Base-by-base conservation (phyloP, 495 filamentous ascomycete genomes). In the Aspergillus taichungensis region DNA sequence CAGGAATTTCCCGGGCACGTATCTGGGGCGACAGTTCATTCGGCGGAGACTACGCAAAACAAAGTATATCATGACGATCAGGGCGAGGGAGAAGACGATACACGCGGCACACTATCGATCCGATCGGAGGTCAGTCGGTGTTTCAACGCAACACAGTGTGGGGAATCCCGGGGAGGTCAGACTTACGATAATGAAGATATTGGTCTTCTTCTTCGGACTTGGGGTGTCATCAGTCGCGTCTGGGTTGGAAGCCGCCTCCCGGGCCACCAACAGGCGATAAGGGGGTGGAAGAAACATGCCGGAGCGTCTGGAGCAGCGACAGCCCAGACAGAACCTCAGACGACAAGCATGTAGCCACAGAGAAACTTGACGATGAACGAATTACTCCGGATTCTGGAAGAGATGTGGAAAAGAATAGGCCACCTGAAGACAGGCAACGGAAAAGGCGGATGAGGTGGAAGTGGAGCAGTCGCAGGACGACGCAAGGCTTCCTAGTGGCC, bases 1-100 rank as follows among this genome's bases (percentile, higher is more conserved):
- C 42, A 85, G 50, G 36, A 59, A 73, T 33, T 66, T 61, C 0
- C 73, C 76, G 9, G 80, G 83, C 29, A 82, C 61, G 51, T 75
- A 81, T 59, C 69, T 75, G 12, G 76, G 78, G 33, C 75, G 68
- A 34, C 66, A 72, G 43, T 74, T 54, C 49, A 62, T 60, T 37
- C 64, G 62, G 30, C 75, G 77, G 33, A 77, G 55, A 43, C 62
- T 57, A 3, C 76, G 73, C 14, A 75, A 55, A 29, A 69, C 45
- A 40, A 76, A 66, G 55, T 71, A 78, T 37, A 58, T 18, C 45
- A 75, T 47, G 28, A 73, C 37, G 14, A 70, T 49, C n/a, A 56
- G 34, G n/a, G 64, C 61, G n/a, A 73, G 32, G 13, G 67, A 31
- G 41, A 68, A 60, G 33, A 67, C 59, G 30, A 73, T 49, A 27